Evolutionary conservation across 139 green algal genomes (phyloP), one percentile per base, ranked within the genome.

Genomic region (Chlorella vulgaris): DNA sequence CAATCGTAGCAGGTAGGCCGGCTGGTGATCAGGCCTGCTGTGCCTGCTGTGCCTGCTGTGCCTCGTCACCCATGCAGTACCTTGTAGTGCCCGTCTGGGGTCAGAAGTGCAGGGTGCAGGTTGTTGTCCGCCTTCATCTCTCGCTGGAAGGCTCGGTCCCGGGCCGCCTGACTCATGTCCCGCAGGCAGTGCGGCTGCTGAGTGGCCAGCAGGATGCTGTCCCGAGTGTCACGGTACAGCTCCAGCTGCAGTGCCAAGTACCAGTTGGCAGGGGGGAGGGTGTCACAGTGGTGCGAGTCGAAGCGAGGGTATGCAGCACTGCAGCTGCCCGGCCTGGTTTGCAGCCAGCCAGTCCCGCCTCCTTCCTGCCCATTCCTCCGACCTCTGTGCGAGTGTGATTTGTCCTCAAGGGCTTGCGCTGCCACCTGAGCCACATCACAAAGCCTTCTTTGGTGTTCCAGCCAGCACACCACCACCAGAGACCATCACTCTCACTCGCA

Each of bases 61-160:
- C n/a, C n/a, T n/a, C n/a, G n/a, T n/a, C n/a, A n/a, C n/a, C n/a
- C n/a, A n/a, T n/a, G n/a, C n/a, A 10, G n/a, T 10, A 69, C 73
- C 73, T 67, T 79, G 81, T 91, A 92, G 82, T 92, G 83, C 2
- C 87, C 88, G 4, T 91, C 87, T 10, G 87, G 87, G 28, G 81
- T 62, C 38, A 83, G 80, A 38, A 95, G 89, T 1, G 89, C 91
- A 0, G 90, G 88, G 84, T 96, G 93, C 85, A 96, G 82, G 63
- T 89, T 92, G 31, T 71, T 36, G 29, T 90, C 88, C n/a, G 89
- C 89, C 35, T 76, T 76, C 88, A 94, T 91, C 74, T 92, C 87
- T n/a, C 66, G 67, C 66, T 77, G 78, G 51, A 94, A 71, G 18
- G 86, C 87, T 4, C 86, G 70, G 61, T 94, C 91, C 19, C 87